These are phyloP conservation scores for Isatis tinctoria DNA, from an alignment of 345 rosid genomes.

Conservation along the genomic window DNA sequence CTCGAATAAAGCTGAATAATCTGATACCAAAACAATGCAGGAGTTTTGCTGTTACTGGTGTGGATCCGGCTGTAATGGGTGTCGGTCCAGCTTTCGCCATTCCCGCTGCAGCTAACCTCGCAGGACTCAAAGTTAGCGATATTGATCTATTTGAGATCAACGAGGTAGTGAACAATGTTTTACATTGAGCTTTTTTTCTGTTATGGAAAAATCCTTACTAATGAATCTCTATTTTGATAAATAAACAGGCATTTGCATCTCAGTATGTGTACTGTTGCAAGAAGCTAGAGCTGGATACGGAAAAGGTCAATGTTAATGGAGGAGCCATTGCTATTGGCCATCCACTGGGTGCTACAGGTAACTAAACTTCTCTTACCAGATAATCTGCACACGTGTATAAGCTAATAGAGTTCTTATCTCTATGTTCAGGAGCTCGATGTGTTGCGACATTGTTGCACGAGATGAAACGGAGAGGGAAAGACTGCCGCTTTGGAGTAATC, in stretches of 20 bases:
- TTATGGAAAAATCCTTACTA: background rate
- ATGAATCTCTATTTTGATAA: background rate
- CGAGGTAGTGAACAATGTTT: conserved; percentile 49
- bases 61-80: conserved; percentile 95
- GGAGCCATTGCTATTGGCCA: conserved; percentile 96
- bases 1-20: background rate
- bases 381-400: too few relatives aligned
- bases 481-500: conserved; percentile 80
- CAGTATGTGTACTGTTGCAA: conserved; percentile 79
- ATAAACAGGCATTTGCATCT: conserved; percentile 88
- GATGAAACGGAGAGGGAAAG: conserved; percentile 89
- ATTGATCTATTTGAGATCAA: conserved; percentile 87
- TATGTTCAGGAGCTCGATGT: conserved; percentile 72
- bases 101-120: conserved; percentile 82
- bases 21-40: conserved; percentile 38
- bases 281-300: conserved; percentile 66
- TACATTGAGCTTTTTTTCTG: background rate
- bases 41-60: conserved; percentile 94
- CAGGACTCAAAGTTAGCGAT: conserved; percentile 66
- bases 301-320: conserved; percentile 89
- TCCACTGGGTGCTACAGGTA: conserved; percentile 95
- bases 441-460: conserved; percentile 81
- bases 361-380: background rate
- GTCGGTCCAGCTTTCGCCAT: conserved; percentile 91
- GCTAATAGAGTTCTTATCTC: background rate